Base-by-base conservation (phyloP, 2,329 filamentous ascomycete species). In the Atkinsonella hypoxylon region DNA sequence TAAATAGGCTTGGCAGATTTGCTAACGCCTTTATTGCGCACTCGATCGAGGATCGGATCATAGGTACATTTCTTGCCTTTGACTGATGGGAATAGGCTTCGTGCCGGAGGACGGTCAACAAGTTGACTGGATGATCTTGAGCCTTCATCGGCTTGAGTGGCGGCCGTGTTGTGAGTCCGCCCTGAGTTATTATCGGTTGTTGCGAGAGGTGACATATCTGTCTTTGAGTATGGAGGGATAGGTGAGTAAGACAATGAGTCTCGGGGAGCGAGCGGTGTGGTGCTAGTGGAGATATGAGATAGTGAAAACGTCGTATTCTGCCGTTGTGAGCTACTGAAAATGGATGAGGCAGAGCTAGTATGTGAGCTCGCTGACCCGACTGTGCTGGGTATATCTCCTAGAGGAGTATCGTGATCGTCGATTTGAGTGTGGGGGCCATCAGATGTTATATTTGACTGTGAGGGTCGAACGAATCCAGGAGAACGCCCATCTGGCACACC, bases 321-420 rank as follows among this genome's bases (percentile, higher is more conserved):
- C 56, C 64, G 67, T 53, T 70, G 64, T 54, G 70, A 63, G 55
- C 63, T 64, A 67, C 81, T 87, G 68, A 87, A 86, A 57, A 85
- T 74, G 50, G 87, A 88, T 43, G 84, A 88, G 47, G 77, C 76
- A 49, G 82, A 79, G 69, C 83, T 89, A 51, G 78, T 75, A 62
- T 83, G 76, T 51, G 85, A 89, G 68, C 82, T 87, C 51, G 82
- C 79, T 47, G 86, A 89, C 60, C 80, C 83, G 58, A 83, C 76
- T 55, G 80, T 82, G 65, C 83, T 85, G 61, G 85, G 75, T 49
- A 83, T 76, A 61, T 89, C 84, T 65, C 79, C 80, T 58, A 77
- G 71, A 53, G 73, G 62, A 55, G 75, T 78, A 57, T 82, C 81
- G 69, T 68, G 73, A 61, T 80, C 79, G 67, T 83, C 79, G 57